Evolutionary conservation across 1,139 yeast species (phyloP), one percentile per base, ranked within the genome.

Genomic region (Taphrina deformans): DNA sequence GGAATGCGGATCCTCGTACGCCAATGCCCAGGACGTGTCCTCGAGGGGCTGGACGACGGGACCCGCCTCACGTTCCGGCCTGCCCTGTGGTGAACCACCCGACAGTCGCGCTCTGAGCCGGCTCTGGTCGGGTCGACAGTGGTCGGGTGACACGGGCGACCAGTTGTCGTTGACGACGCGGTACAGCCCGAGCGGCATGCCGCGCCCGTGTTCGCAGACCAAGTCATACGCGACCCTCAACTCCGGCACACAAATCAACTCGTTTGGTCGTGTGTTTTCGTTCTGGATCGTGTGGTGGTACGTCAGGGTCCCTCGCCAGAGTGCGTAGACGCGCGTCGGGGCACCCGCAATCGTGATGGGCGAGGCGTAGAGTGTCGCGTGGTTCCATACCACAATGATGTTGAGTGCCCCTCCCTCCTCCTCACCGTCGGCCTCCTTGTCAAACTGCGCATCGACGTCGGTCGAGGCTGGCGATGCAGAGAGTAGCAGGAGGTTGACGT

Each of bases 301-400:
- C 41, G 16, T 16, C 41, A 51, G 16, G 16, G 9, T 9, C 16
- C 55, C 55, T 9, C 27, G 6, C 27, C 27, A n/a, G 44, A 51
- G 55, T 9, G 41, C 5, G 27, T 18, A 33, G 14, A 51, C 27
- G 7, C 21, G 10, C 12, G 55, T 31, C 16, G 31, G 55, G 3
- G 55, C 55, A 10, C 27, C 41, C 16, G 21, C 21, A 7, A 44
- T 16, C 3, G 38, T 4, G n/a, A 26, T 12, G n/a, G 53, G 53
- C 9, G 53, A 48, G 6, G 53, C 3, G 35, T 27, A 48, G 53
- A 48, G 53, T 6, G 41, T 21, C 5, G 18, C 27, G 55, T 51
- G 40, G 40, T 51, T 29, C 55, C 55, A 51, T 7, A 51, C 55
- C 41, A 51, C 55, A 6, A 51, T 23, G 55, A 51, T 12, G 41